phyloP scores from a whole-genome alignment of 352 stramenopile species.

The Globisporangium acanthophoron region DNA sequence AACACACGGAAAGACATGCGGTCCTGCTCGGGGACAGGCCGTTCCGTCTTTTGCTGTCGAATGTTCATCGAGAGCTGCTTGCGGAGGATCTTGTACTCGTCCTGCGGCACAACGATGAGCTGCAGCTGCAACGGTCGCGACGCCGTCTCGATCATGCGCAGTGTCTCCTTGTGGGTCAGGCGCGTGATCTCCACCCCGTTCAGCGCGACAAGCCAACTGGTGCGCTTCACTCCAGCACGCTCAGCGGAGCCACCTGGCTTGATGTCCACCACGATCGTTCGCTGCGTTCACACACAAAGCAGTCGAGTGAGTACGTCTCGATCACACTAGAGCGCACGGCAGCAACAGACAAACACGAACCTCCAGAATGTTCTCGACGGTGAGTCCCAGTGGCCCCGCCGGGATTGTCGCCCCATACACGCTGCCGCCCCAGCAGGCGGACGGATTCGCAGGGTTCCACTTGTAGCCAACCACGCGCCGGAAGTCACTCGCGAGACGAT shows the following conservation, averaged over 20 bases:
- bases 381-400: slow-evolving; percentile 74
- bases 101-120: slow-evolving; percentile 60
- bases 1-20: slow-evolving; percentile 85
- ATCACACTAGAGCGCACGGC: not conserved
- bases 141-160: slow-evolving; percentile 81
- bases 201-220: slow-evolving; percentile 78
- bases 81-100: slow-evolving; percentile 67
- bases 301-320: not conserved
- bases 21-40: slow-evolving; percentile 76
- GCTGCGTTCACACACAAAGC: slow-evolving; percentile 14
- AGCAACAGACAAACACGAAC: slow-evolving; percentile 14
- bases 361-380: slow-evolving; percentile 87
- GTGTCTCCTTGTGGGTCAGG: slow-evolving; percentile 81
- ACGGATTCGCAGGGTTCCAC: slow-evolving; percentile 50
- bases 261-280: slow-evolving; percentile 87
- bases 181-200: slow-evolving; percentile 73
- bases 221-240: slow-evolving; percentile 69
- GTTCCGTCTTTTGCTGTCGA: slow-evolving; percentile 77
- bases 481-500: slow-evolving; percentile 77
- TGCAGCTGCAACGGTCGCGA: slow-evolving; percentile 62
- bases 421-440: slow-evolving; percentile 41
- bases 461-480: slow-evolving; percentile 63
- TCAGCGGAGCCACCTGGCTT: slow-evolving; percentile 74
- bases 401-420: slow-evolving; percentile 72
- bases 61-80: slow-evolving; percentile 84